These are phyloP conservation scores for Venturia carpophila DNA, from an alignment of 2,329 filamentous ascomycete genomes.

Conservation along the genomic window DNA sequence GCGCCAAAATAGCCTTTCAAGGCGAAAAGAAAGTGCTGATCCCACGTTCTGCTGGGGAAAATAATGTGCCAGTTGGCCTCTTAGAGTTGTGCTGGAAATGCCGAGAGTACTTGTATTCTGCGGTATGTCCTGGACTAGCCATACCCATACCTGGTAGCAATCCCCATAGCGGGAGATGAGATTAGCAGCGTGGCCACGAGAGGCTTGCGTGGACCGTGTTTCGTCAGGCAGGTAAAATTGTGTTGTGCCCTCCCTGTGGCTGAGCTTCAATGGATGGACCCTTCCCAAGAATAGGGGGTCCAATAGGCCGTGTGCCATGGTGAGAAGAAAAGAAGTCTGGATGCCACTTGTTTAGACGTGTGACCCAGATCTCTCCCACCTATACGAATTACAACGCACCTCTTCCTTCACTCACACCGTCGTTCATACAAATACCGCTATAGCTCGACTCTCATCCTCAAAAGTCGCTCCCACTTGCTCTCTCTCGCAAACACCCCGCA, in stretches of 20 bases:
- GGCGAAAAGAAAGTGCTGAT: slow-evolving; percentile 4
- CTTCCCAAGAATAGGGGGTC: slow-evolving; percentile 1
- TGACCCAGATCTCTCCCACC: too few relatives aligned
- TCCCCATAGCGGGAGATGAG: not conserved
- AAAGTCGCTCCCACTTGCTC: not conserved
- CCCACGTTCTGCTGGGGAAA: not conserved
- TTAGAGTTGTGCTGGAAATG: not conserved
- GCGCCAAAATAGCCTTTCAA: not conserved
- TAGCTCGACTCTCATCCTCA: not conserved
- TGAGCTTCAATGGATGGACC: not conserved
- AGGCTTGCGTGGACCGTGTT: not conserved
- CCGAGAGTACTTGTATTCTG: not conserved
- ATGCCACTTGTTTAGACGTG: slow-evolving; percentile 1
- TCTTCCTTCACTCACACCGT: not conserved
- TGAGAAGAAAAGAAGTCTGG: slow-evolving; percentile 4
- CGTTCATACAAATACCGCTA: not conserved
- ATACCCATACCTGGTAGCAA: not conserved
- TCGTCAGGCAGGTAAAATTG: not conserved
- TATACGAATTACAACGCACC: not conserved
- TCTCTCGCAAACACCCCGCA: not conserved
- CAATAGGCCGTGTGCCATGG: not conserved
- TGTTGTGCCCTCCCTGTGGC: too few relatives aligned
- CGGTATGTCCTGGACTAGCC: not conserved
- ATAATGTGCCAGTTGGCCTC: too few relatives aligned
- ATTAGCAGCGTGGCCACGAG: not conserved